Conservation (phyloP, 345 rosid species). For the Hevea brasiliensis region DNA sequence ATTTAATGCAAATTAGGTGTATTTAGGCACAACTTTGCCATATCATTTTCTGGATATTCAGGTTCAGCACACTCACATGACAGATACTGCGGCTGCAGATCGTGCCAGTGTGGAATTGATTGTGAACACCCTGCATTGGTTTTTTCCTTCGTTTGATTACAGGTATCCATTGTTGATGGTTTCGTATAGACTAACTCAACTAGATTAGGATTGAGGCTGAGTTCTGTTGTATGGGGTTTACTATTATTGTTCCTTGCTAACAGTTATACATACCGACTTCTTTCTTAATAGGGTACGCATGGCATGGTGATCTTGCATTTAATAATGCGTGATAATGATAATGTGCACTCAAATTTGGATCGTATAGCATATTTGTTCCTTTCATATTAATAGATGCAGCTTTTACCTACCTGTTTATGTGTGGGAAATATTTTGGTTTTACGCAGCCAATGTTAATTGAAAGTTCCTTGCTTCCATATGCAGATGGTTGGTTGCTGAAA, state of each 20-base stretch:
- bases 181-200: neutral
- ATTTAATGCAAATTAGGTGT: slow-evolving; percentile 11
- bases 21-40: slow-evolving; percentile 1
- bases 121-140: slow-evolving; percentile 74
- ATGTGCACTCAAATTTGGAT: neutral
- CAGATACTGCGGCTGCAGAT: slow-evolving; percentile 90
- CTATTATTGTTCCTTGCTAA: slow-evolving; percentile 5
- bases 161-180: slow-evolving; percentile 44
- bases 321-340: neutral
- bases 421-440: slow-evolving; percentile 5
- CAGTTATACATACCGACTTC: neutral
- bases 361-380: slow-evolving; percentile 1
- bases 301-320: neutral
- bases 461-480: slow-evolving; percentile 35
- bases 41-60: slow-evolving; percentile 33
- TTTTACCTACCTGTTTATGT: neutral
- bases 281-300: neutral
- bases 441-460: slow-evolving; percentile 24
- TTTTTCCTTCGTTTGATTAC: slow-evolving; percentile 92
- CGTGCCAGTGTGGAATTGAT: slow-evolving; percentile 73
- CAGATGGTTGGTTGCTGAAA: slow-evolving; percentile 95
- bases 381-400: neutral
- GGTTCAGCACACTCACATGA: slow-evolving; percentile 96
- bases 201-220: neutral
- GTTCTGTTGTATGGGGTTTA: neutral